Evolutionary conservation across 2,329 filamentous ascomycete genomes (phyloP), one percentile per base, ranked within the genome.

Genomic region (Rhinocladiella mackenziei): DNA sequence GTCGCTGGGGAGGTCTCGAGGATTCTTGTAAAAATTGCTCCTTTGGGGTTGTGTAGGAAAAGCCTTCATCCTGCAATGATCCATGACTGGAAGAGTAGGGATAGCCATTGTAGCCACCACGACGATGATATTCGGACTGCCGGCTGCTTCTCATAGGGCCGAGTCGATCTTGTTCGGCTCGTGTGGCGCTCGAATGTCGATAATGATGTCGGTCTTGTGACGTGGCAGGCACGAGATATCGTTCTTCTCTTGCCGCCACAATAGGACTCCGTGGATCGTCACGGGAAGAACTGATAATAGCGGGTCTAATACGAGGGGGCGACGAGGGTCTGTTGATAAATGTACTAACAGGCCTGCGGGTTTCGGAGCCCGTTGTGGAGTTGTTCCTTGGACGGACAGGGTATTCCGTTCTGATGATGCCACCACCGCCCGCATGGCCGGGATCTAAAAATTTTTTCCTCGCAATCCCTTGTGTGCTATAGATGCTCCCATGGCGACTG

Each of bases 31-130:
- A 64, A 47, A 71, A 70, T 41, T 71, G 68, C 41, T 73, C 69
- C 26, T 64, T 63, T 2, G 69, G 63, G 5, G 65, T 69, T 10
- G 70, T 74, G 48, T 73, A 73, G 9, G 69, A 71, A 50, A 70
- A 72, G 23, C 46, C 50, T 26, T 56, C 48, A 36, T 57, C 56
- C 20, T 51, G 45, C 10, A 47, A 33, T n/a, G 43, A 36, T 8
- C 13, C 44, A 28, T 28, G 32, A 4, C 32, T 28, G 8, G 48
- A 23, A 25, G 40, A 40, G 22, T 37, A 39, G 3, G 50, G 43
- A 22, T 45, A 42, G 14, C 31, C 23, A 44, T 53, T 55, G 33
- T 55, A 53, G 14, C 52, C 52, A 28, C 52, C 52, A 13, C 49
- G 43, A 17, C 47, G 49, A 39, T 55, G 49, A 22, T 55, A 55